Conservation (phyloP, 2,329 filamentous ascomycete genomes). For the Colletotrichum scovillei region DNA sequence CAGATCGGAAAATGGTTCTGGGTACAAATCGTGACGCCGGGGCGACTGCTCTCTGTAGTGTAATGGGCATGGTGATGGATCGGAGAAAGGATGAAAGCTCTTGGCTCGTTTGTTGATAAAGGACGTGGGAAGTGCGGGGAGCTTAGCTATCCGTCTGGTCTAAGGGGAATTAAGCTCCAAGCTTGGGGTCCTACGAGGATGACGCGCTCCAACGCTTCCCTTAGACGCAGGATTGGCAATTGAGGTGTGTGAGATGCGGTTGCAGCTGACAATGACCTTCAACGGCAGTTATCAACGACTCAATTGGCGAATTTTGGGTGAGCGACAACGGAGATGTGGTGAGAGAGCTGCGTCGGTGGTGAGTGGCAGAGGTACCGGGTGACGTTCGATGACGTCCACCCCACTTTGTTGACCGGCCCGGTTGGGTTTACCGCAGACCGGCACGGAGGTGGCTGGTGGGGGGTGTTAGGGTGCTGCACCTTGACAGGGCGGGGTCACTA, state of each 20-base stretch:
- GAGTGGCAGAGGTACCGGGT: slow-evolving; percentile 8
- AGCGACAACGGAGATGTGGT: slow-evolving; percentile 27
- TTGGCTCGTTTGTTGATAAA: not conserved
- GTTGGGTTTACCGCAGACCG: slow-evolving; percentile 19
- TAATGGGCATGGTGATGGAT: slow-evolving; percentile 27
- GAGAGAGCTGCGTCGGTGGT: not conserved
- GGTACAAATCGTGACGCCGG: slow-evolving; percentile 32
- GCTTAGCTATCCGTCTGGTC: not conserved
- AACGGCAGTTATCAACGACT: slow-evolving; percentile 7
- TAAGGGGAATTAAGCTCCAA: not conserved
- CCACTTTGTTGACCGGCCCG: slow-evolving; percentile 30
- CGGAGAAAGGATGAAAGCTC: slow-evolving; percentile 12
- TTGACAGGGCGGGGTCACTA: not conserved
- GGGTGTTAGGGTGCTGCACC: not conserved
- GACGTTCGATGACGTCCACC: slow-evolving; percentile 33
- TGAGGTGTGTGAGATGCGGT: no score
- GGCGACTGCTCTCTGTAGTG: slow-evolving; percentile 32
- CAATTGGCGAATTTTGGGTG: not conserved
- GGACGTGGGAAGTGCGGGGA: slow-evolving; percentile 18
- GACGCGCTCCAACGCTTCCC: slow-evolving; percentile 7
- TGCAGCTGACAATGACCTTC: not conserved
- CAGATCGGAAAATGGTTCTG: slow-evolving; percentile 14
- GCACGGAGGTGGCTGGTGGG: not conserved
- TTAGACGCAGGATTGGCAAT: not conserved
- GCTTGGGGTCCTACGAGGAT: not conserved